A percentile compares a stretch with the other conserved stretches of the same genome.
These are phyloP conservation scores for Sphaerulina vaccinii DNA, from an alignment of 2,329 filamentous ascomycete species.

Conservation along the genomic window DNA sequence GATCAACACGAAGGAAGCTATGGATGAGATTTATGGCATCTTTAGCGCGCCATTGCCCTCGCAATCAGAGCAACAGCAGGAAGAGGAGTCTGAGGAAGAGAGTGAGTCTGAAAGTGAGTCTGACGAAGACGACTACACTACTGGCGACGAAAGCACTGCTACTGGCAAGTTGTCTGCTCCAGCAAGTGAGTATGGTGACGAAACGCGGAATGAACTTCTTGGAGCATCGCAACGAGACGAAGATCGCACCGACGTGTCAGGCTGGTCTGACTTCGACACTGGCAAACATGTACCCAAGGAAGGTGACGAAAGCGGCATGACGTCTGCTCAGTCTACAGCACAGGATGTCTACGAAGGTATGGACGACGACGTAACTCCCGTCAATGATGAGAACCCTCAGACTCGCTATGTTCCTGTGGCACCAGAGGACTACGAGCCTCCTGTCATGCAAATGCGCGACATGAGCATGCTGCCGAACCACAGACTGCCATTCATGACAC, in stretches of 20 bases:
- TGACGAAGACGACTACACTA: conserved; percentile 53
- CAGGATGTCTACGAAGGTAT: conserved; percentile 40
- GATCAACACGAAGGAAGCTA: conserved; percentile 88
- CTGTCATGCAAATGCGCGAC: conserved; percentile 73
- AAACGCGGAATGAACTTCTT: conserved; percentile 55
- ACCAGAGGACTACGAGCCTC: conserved; percentile 81
- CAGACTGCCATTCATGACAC: conserved; percentile 95
- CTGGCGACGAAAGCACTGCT: conserved; percentile 77
- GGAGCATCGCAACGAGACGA: conserved; percentile 37
- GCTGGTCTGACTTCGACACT: conserved; percentile 85
- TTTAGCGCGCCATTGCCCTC: conserved; percentile 81
- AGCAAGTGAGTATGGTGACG: conserved; percentile 65
- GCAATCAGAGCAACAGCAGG: conserved; percentile 47
- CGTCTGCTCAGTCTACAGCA: conserved; percentile 30
- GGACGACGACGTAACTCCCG: conserved; percentile 47
- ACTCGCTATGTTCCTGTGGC: conserved; percentile 74
- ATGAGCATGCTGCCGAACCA: conserved; percentile 79
- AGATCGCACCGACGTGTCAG: conserved; percentile 57
- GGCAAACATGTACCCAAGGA: conserved; percentile 65
- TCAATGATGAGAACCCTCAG: conserved; percentile 44
- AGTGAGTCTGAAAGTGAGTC: conserved; percentile 50
- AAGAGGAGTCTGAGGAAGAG: conserved; percentile 63
- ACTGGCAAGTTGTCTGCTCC: conserved; percentile 66
- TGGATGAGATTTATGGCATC: conserved; percentile 95
- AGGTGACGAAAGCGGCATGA: conserved; percentile 40